phyloP scores from a whole-genome alignment of 352 stramenopile genomes.

The Pythium phragmitis region DNA sequence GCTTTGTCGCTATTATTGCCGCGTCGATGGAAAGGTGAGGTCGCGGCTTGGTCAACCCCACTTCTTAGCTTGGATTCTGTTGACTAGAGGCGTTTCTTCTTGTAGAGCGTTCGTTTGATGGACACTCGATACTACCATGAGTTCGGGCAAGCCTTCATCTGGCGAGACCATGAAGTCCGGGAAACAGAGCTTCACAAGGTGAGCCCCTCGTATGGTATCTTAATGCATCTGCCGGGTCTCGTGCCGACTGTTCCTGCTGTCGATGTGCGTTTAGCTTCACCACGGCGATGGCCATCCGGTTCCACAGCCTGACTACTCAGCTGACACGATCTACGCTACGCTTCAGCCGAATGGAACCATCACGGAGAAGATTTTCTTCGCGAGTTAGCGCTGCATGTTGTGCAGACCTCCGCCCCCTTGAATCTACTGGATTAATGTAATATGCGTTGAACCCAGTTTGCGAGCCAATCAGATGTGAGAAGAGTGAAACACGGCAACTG shows the following conservation, averaged over 20 bases:
- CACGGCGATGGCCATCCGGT: conserved; percentile 7
- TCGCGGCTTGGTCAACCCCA: no score
- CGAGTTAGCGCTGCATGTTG: background rate
- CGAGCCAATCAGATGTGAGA: no score
- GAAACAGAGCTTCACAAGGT: conserved; percentile 47
- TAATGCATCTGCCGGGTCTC: background rate
- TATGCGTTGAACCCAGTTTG: no score
- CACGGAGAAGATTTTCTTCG: conserved; percentile 47
- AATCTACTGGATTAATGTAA: background rate
- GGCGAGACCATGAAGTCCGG: conserved; percentile 50
- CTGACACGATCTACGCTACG: conserved; percentile 41
- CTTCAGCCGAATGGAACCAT: conserved; percentile 26
- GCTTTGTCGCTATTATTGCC: conserved; percentile 62
- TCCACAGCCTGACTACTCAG: conserved; percentile 38
- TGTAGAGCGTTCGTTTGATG: conserved; percentile 42
- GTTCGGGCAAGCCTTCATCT: conserved; percentile 51
- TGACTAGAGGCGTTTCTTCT: background rate
- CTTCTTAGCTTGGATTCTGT: background rate
- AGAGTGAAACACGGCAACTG: no score
- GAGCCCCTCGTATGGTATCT: conserved; percentile 3
- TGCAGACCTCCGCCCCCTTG: background rate
- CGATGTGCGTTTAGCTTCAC: background rate
- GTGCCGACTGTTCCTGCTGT: background rate
- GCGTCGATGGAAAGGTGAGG: conserved; percentile 55
- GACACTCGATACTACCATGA: conserved; percentile 71